Evolutionary conservation across 768 basidiomycete species (phyloP), one percentile per base, ranked within the genome.

Genomic region (Trametes gibbosa): DNA sequence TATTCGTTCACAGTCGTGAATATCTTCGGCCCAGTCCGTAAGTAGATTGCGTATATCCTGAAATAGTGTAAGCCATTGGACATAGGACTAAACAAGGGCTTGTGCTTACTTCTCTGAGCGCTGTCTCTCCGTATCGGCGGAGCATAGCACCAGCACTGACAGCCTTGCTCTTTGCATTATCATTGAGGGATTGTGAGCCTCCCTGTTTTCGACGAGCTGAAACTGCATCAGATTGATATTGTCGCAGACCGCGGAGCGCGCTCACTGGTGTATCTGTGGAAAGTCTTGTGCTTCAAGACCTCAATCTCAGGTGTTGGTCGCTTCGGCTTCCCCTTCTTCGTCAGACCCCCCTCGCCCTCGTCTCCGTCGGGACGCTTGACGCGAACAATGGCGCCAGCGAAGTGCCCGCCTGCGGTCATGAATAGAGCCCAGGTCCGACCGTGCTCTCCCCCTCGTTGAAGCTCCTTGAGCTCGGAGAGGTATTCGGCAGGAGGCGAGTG

Each of bases 381-480:
- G 34, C 86, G 79, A 13, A 87, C 86, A 34, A 99, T 79, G 56
- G 94, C 89, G 24, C 96, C 97, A 14, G 97, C 97, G 74, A 99
- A 98, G 72, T 99, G 97, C 12, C 97, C 97, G 21, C 97, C 95
- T 0, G 97, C 97, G 40, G 89, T 85, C 94, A 98, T 97, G 67
- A 99, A 90, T 81, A 98, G 73, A 0, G 94, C 92, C 90, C 95
- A 96, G 59, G 83, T 89, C 39, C 94, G 78, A 16, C 86, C 91
- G 17, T 78, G 74, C 3, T 72, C 69, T 13, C 74, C 71, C 8
- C 75, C 72, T 5, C 66, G 65, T 70, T 94, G 94, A 77, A 94
- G 79, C n/a, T 73, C 73, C 63, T 75, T 81, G 21, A 95, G 74
- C 60, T 85, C 84, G 1, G 79, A 66, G 9, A 95, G 73, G 68